These are phyloP conservation scores for Misopates orontium DNA, from an alignment of 257 asterid species.

Conservation along the genomic window DNA sequence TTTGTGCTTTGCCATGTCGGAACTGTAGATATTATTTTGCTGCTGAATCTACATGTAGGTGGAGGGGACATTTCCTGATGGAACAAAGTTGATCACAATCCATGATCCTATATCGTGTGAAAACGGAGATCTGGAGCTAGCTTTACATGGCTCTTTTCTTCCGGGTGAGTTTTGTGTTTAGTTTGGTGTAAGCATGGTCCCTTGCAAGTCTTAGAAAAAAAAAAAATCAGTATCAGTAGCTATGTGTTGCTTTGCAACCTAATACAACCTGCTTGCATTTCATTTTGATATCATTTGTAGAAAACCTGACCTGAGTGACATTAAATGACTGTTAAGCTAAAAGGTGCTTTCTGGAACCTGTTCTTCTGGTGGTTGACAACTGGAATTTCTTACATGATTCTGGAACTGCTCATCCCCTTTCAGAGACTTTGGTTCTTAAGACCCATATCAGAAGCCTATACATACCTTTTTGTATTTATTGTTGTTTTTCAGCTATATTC, in stretches of 20 bases:
- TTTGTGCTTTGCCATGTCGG: constrained; percentile 8
- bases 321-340: constrained; percentile 10
- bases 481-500: constrained; percentile 5
- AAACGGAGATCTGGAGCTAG: constrained; percentile 90
- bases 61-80: constrained; percentile 98
- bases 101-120: constrained; percentile 82
- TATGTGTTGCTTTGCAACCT: not conserved
- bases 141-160: constrained; percentile 88
- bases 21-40: constrained; percentile 2
- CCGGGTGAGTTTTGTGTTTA: constrained; percentile 60
- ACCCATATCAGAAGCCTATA: constrained; percentile 10
- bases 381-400: constrained; percentile 16
- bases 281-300: not conserved
- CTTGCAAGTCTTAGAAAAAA: constrained; percentile 40
- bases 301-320: constrained; percentile 14
- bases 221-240: not conserved
- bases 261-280: not conserved
- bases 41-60: constrained; percentile 69
- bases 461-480: not conserved
- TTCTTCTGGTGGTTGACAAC: constrained; percentile 21
- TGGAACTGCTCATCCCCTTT: not conserved
- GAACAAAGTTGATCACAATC: constrained; percentile 86
- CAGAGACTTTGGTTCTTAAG: not conserved
- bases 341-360: constrained; percentile 10
- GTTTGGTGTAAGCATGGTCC: constrained; percentile 5